Conservation (phyloP, 2,329 filamentous ascomycete species). For the Trichoderma cornu-damae region DNA sequence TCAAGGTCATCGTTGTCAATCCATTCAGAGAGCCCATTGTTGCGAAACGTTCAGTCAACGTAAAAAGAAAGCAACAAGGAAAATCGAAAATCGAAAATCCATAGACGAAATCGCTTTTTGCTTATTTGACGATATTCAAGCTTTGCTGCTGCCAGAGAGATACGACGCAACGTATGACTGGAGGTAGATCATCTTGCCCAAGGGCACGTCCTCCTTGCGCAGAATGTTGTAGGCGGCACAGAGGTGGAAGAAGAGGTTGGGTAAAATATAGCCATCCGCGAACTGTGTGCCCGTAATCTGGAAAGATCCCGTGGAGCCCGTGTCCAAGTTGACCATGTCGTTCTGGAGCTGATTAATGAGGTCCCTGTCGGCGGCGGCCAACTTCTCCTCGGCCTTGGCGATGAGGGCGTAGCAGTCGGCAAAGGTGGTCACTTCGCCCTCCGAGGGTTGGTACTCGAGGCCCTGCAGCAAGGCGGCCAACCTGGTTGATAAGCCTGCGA, state of each 20-base stretch:
- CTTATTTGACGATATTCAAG: neutral
- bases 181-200: constrained; percentile 58
- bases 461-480: constrained; percentile 33
- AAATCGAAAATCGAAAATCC: no score
- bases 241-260: constrained; percentile 62
- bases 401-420: constrained; percentile 35
- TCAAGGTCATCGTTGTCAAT: neutral
- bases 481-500: constrained; percentile 30
- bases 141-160: neutral
- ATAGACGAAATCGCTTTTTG: no score
- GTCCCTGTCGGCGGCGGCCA: constrained; percentile 33
- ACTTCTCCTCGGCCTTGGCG: constrained; percentile 26
- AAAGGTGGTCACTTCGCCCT: constrained; percentile 31
- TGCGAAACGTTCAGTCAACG: no score
- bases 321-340: constrained; percentile 28
- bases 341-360: constrained; percentile 31
- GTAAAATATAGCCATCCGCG: constrained; percentile 44
- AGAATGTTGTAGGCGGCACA: constrained; percentile 56
- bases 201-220: constrained; percentile 53
- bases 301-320: constrained; percentile 29
- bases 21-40: neutral
- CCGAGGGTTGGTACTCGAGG: constrained; percentile 25
- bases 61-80: no score
- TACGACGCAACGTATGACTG: constrained; percentile 27
- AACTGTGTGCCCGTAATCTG: constrained; percentile 36